Conservation (phyloP, 1,284 basidiomycete species). For the Pseudozyma flocculosa region DNA sequence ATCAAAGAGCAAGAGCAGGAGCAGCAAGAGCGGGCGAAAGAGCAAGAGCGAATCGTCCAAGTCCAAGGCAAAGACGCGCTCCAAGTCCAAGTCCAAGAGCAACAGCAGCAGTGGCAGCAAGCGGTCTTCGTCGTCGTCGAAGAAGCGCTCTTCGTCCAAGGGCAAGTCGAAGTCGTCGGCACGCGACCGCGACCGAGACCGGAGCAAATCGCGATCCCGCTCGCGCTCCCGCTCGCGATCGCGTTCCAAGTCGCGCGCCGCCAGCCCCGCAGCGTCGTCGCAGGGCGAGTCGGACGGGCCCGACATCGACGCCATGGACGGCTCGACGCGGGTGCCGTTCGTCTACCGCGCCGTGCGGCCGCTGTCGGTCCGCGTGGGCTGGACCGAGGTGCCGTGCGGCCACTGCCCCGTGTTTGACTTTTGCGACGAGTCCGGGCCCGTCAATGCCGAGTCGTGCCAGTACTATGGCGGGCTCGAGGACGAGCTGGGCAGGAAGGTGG, state of each 20-base stretch:
- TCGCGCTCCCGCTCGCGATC: constrained; percentile 4
- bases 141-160: too few species aligned
- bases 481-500: constrained; percentile 27
- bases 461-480: constrained; percentile 41
- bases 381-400: constrained; percentile 48
- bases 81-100: not conserved
- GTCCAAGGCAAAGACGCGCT: not conserved
- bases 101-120: not conserved
- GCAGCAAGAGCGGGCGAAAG: constrained; percentile 6
- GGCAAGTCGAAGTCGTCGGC: constrained; percentile 2
- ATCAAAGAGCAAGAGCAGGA: constrained; percentile 7
- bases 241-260: not conserved
- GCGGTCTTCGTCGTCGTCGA: not conserved
- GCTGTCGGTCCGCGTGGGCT: constrained; percentile 31
- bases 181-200: too few species aligned
- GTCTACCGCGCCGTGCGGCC: constrained; percentile 47
- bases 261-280: constrained; percentile 1
- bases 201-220: not conserved
- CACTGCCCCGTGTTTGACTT: constrained; percentile 53
- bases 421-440: constrained; percentile 44
- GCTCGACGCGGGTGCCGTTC: constrained; percentile 12
- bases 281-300: constrained; percentile 4
- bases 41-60: not conserved
- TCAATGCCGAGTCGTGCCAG: constrained; percentile 45
- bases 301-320: constrained; percentile 1